Evolutionary conservation across 2,329 filamentous ascomycete genomes (phyloP).

Genomic region (Lachnellula suecica): DNA sequence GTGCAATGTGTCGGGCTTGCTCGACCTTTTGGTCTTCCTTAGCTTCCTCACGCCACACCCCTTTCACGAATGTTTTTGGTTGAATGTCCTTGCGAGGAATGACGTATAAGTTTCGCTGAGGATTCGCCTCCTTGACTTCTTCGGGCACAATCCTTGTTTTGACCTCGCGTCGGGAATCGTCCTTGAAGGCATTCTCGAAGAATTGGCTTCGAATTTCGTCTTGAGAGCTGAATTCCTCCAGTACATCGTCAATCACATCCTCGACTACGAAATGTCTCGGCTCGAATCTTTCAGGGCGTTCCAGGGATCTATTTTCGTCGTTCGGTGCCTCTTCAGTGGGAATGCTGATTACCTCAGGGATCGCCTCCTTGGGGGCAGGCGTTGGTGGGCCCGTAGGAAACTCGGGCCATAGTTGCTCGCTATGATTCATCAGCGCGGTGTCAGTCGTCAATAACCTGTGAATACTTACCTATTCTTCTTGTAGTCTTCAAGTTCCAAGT

Average conservation of each 20-base stretch:
- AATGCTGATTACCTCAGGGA: no score
- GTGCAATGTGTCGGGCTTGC: not conserved
- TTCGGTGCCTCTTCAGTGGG: not conserved
- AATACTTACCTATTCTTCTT: constrained; percentile 16
- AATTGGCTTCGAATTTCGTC: not conserved
- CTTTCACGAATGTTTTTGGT: not conserved
- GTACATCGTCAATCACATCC: not conserved
- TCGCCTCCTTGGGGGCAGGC: not conserved
- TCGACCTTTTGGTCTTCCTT: not conserved
- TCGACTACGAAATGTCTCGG: not conserved
- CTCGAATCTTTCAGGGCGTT: not conserved
- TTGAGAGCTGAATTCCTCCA: not conserved
- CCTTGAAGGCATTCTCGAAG: not conserved
- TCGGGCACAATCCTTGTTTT: not conserved
- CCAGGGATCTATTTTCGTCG: not conserved
- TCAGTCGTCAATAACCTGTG: not conserved
- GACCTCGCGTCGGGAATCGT: not conserved
- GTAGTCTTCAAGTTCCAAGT: constrained; percentile 18
- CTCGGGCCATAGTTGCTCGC: not conserved
- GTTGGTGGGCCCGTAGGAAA: not conserved
- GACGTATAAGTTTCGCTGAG: not conserved
- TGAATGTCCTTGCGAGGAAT: not conserved
- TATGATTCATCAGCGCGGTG: not conserved
- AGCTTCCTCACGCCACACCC: not conserved
- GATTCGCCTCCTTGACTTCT: not conserved